A percentile compares a stretch with the other conserved stretches of the same genome.
Conservation (phyloP, 176 grass and related monocot species). For the Zoysia japonica region DNA sequence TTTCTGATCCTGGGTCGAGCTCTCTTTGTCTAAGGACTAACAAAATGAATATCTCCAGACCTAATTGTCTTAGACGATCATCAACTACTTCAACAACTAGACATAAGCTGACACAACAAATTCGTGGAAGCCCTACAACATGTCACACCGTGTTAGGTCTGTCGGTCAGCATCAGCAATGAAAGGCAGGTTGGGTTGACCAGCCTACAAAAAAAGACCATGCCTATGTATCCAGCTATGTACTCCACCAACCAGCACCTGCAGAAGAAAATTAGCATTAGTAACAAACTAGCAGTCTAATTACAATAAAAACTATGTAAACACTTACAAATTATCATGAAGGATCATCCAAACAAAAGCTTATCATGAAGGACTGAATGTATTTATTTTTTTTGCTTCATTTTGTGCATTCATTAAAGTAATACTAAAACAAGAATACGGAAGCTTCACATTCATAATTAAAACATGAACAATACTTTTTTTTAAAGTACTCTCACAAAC, state of each 20-base stretch:
- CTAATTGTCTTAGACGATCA: slow-evolving; percentile 26
- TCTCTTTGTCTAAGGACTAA: slow-evolving; percentile 24
- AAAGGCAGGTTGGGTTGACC: slow-evolving; percentile 43
- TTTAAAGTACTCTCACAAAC: not conserved
- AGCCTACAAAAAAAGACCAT: slow-evolving; percentile 48
- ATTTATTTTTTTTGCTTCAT: not conserved
- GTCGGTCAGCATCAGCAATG: slow-evolving; percentile 61
- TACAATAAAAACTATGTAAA: not conserved
- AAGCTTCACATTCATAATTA: not conserved
- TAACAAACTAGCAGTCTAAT: slow-evolving; percentile 15
- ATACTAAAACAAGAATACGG: not conserved
- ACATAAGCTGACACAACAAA: slow-evolving; percentile 31
- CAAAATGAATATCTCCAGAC: slow-evolving; percentile 36
- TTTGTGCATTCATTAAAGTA: not conserved
- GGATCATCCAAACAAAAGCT: not conserved
- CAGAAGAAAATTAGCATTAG: slow-evolving; percentile 24
- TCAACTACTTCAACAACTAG: slow-evolving; percentile 12
- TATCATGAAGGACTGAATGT: not conserved
- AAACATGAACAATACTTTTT: not conserved
- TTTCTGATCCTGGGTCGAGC: slow-evolving; percentile 6
- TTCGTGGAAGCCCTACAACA: slow-evolving; percentile 28
- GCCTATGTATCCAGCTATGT: slow-evolving; percentile 58
- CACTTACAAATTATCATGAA: not conserved
- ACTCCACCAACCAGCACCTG: slow-evolving; percentile 44
- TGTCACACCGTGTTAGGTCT: slow-evolving; percentile 36